phyloP scores from a whole-genome alignment of 371 early-diverging fungal species.

The Rhizopus sp. region DNA sequence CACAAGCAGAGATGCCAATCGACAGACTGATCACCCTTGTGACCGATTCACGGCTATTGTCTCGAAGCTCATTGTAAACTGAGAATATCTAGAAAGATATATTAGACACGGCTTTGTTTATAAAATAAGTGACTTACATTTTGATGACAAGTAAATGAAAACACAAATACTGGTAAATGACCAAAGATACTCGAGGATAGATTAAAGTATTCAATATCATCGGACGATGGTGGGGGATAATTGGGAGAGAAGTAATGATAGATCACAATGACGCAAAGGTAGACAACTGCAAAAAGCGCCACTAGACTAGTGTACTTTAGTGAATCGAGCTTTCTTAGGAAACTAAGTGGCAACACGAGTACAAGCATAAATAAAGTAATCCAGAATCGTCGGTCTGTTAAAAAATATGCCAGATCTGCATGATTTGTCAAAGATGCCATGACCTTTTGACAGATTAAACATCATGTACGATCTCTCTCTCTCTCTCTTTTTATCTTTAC shows the following conservation, averaged over 20 bases:
- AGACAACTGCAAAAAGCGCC: slow-evolving; percentile 88
- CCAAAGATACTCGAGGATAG: slow-evolving; percentile 71
- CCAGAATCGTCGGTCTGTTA: slow-evolving; percentile 81
- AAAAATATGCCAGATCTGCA: slow-evolving; percentile 13
- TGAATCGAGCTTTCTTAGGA: slow-evolving; percentile 88
- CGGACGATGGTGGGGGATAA: slow-evolving; percentile 40
- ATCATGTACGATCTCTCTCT: background rate
- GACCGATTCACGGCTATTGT: slow-evolving; percentile 73
- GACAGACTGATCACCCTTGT: slow-evolving; percentile 71
- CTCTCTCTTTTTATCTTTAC: slow-evolving; percentile 30
- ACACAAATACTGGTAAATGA: slow-evolving; percentile 97
- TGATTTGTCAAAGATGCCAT: slow-evolving; percentile 14
- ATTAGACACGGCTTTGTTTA: background rate
- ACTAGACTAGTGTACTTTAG: slow-evolving; percentile 93
- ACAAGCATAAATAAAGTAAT: slow-evolving; percentile 75
- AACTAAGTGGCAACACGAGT: slow-evolving; percentile 77
- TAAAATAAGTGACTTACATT: slow-evolving; percentile 24
- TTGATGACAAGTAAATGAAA: slow-evolving; percentile 94
- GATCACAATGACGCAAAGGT: slow-evolving; percentile 88
- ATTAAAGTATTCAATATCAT: slow-evolving; percentile 45
- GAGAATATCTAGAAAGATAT: slow-evolving; percentile 73
- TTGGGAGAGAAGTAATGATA: slow-evolving; percentile 67
- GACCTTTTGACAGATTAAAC: slow-evolving; percentile 1
- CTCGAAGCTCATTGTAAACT: slow-evolving; percentile 89
- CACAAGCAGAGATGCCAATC: slow-evolving; percentile 74